A percentile compares a stretch with the other conserved stretches of the same genome.
These are phyloP conservation scores for Aspergillus affinis DNA, from an alignment of 495 filamentous ascomycete species.

Conservation along the genomic window DNA sequence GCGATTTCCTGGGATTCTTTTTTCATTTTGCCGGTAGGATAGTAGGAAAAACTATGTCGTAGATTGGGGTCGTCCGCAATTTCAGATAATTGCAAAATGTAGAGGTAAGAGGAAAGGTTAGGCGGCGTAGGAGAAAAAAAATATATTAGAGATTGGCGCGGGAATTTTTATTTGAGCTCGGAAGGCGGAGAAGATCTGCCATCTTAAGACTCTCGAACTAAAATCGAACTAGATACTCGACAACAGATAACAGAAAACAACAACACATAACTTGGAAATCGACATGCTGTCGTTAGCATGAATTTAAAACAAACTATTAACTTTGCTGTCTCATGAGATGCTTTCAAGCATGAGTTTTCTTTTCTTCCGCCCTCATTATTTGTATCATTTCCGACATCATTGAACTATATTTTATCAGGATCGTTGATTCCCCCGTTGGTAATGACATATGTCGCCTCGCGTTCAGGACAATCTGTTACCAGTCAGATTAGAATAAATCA, in stretches of 20 bases:
- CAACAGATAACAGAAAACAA: background rate
- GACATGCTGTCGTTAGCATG: background rate
- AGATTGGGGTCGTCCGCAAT: background rate
- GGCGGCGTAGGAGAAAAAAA: constrained; percentile 8
- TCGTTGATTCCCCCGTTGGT: constrained; percentile 76
- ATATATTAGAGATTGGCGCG: constrained; percentile 1
- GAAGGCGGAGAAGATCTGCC: constrained; percentile 18
- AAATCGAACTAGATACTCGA: background rate
- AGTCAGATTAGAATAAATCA: constrained; percentile 8
- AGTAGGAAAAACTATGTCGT: constrained; percentile 5
- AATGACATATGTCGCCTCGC: constrained; percentile 77
- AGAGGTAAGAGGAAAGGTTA: background rate
- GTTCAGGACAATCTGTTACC: constrained; percentile 65
- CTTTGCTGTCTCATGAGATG: background rate
- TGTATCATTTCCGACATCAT: background rate
- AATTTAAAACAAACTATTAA: too few species aligned
- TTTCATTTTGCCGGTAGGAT: constrained; percentile 35
- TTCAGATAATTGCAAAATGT: background rate
- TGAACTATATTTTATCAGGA: constrained; percentile 56
- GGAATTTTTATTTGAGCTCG: constrained; percentile 16
- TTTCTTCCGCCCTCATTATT: background rate
- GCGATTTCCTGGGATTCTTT: constrained; percentile 41
- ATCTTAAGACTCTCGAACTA: background rate
- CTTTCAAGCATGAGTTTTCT: background rate
- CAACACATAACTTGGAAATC: background rate